These are phyloP conservation scores for Rhizopogon vesiculosus DNA, from an alignment of 768 basidiomycete species.

Conservation along the genomic window DNA sequence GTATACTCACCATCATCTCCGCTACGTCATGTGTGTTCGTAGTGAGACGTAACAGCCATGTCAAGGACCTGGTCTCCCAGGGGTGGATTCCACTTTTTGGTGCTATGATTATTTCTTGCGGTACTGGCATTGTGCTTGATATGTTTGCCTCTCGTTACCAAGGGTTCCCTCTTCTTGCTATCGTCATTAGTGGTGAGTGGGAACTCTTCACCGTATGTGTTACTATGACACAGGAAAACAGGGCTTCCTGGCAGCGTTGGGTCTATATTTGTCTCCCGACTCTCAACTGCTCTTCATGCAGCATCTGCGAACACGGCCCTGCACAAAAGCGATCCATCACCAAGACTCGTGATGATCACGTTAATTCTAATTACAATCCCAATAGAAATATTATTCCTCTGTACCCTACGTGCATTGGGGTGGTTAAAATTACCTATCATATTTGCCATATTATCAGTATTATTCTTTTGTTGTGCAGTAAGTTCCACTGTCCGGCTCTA, in stretches of 20 bases:
- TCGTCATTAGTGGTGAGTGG: slow-evolving; percentile 77
- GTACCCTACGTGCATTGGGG: slow-evolving; percentile 56
- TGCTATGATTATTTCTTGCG: slow-evolving; percentile 86
- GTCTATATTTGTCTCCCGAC: slow-evolving; percentile 84
- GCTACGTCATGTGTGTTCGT: slow-evolving; percentile 47
- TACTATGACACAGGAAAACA: slow-evolving; percentile 16
- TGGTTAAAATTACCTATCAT: slow-evolving; percentile 74
- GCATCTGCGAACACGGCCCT: slow-evolving; percentile 8
- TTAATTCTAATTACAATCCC: slow-evolving; percentile 77
- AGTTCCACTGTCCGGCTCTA: slow-evolving; percentile 27
- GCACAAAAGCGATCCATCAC: slow-evolving; percentile 27
- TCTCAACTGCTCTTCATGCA: slow-evolving; percentile 84
- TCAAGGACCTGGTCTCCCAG: slow-evolving; percentile 66
- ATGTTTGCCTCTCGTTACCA: slow-evolving; percentile 82
- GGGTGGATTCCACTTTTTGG: slow-evolving; percentile 91
- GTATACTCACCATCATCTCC: slow-evolving; percentile 44
- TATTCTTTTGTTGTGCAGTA: slow-evolving; percentile 77
- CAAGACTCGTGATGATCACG: slow-evolving; percentile 56
- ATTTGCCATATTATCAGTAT: slow-evolving; percentile 63
- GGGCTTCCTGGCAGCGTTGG: slow-evolving; percentile 88
- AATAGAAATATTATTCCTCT: slow-evolving; percentile 71
- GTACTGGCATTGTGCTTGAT: slow-evolving; percentile 89
- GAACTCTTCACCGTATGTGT: neutral
- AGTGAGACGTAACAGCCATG: slow-evolving; percentile 63
- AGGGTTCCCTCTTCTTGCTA: slow-evolving; percentile 82